Evolutionary conservation across 345 rosid species (phyloP).

Genomic region (Odontarrhena argentea): DNA sequence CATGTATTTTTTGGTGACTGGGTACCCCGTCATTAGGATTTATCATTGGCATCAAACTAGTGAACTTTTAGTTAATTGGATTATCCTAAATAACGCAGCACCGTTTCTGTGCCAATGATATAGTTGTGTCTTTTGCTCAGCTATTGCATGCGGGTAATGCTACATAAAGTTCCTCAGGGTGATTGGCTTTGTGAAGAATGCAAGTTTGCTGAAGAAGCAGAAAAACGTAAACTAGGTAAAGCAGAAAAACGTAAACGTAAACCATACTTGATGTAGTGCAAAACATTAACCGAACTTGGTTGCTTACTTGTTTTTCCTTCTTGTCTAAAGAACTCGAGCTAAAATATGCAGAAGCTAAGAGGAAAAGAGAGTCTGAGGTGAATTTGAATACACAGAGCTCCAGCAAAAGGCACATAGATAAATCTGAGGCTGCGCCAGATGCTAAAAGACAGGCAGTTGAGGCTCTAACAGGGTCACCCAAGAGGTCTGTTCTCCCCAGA

Average conservation of each 20-base stretch:
- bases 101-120: neutral
- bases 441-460: slow-evolving; percentile 68
- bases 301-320: slow-evolving; percentile 17
- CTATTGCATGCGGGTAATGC: slow-evolving; percentile 96
- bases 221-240: slow-evolving; percentile 64
- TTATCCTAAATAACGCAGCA: slow-evolving; percentile 15
- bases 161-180: slow-evolving; percentile 75
- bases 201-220: slow-evolving; percentile 67
- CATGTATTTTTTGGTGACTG: slow-evolving; percentile 11
- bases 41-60: slow-evolving; percentile 17
- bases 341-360: slow-evolving; percentile 56
- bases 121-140: slow-evolving; percentile 46
- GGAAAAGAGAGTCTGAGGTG: slow-evolving; percentile 43
- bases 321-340: slow-evolving; percentile 28
- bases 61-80: neutral
- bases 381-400: slow-evolving; percentile 43
- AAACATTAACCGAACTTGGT: slow-evolving; percentile 7
- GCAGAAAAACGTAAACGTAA: slow-evolving; percentile 6
- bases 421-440: slow-evolving; percentile 47
- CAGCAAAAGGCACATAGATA: slow-evolving; percentile 61
- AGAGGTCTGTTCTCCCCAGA: slow-evolving; percentile 55
- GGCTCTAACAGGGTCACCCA: slow-evolving; percentile 58
- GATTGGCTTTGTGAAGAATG: slow-evolving; percentile 99
- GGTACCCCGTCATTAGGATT: slow-evolving; percentile 9
- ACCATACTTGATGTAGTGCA: slow-evolving; percentile 27